These are phyloP conservation scores for Saccharomyces pastorianus DNA, from an alignment of 1,139 yeast species.

Conservation along the genomic window DNA sequence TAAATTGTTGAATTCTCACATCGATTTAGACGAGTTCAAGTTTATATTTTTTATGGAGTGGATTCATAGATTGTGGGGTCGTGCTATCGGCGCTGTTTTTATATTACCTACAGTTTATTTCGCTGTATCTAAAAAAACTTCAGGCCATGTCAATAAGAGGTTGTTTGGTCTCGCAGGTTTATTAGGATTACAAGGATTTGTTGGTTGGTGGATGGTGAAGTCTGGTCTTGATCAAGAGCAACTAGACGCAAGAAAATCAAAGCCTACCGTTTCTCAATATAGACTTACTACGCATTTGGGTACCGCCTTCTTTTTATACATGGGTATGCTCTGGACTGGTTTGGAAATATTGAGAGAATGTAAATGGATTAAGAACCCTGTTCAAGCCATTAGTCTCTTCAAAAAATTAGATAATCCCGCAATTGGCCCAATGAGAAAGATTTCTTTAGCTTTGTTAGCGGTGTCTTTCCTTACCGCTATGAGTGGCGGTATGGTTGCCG, in stretches of 20 bases:
- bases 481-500: slow-evolving; percentile 98
- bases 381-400: slow-evolving; percentile 42
- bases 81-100: slow-evolving; percentile 78
- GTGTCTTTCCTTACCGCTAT: slow-evolving; percentile 82
- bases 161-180: slow-evolving; percentile 65
- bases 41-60: slow-evolving; percentile 96
- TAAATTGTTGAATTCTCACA: slow-evolving; percentile 78
- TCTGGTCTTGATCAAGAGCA: slow-evolving; percentile 85
- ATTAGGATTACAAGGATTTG: slow-evolving; percentile 86
- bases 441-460: slow-evolving; percentile 49
- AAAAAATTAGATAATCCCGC: slow-evolving; percentile 52
- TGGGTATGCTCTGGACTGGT: slow-evolving; percentile 88
- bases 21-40: slow-evolving; percentile 86
- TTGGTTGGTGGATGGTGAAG: slow-evolving; percentile 99
- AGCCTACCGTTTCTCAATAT: slow-evolving; percentile 94
- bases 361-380: slow-evolving; percentile 56
- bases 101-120: slow-evolving; percentile 81
- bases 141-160: slow-evolving; percentile 58
- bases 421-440: slow-evolving; percentile 47
- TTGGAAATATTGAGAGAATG: slow-evolving; percentile 73
- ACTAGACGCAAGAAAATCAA: slow-evolving; percentile 69
- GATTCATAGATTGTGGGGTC: slow-evolving; percentile 89
- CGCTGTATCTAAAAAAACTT: slow-evolving; percentile 57
- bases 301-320: slow-evolving; percentile 81
- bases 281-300: slow-evolving; percentile 90